These are phyloP conservation scores for Pseudogymnoascus sp. DNA, from an alignment of 2,329 filamentous ascomycete species.

Conservation along the genomic window DNA sequence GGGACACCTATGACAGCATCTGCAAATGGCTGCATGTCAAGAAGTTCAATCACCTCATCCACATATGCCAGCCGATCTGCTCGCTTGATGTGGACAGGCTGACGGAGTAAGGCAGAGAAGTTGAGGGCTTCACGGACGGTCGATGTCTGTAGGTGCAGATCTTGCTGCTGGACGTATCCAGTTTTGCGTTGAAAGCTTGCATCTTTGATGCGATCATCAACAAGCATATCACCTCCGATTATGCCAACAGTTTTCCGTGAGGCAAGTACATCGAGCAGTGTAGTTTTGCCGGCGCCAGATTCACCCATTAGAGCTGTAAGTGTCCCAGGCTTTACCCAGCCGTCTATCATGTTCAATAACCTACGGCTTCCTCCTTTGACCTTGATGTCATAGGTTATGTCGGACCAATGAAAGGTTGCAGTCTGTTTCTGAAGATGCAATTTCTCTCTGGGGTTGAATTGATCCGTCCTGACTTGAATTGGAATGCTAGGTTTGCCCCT, in stretches of 20 bases:
- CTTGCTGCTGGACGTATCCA: constrained; percentile 86
- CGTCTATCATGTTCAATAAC: constrained; percentile 71
- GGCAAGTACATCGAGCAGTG: not conserved
- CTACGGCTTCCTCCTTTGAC: constrained; percentile 52
- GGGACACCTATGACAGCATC: constrained; percentile 57
- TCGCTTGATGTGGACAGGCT: constrained; percentile 62
- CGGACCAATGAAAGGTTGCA: constrained; percentile 66
- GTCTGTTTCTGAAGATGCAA: constrained; percentile 66
- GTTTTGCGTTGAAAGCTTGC: constrained; percentile 66
- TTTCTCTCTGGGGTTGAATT: constrained; percentile 55
- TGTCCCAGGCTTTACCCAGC: constrained; percentile 61
- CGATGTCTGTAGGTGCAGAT: constrained; percentile 73
- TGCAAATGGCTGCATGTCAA: constrained; percentile 59
- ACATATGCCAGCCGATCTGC: constrained; percentile 78
- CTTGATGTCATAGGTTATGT: constrained; percentile 60
- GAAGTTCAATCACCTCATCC: constrained; percentile 61
- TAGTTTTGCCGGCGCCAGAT: too few relatives aligned
- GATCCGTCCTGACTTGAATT: constrained; percentile 19
- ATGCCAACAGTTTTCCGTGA: constrained; percentile 83
- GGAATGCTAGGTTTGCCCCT: constrained; percentile 16
- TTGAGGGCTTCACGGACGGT: constrained; percentile 83
- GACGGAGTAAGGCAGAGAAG: constrained; percentile 82
- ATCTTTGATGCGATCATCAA: constrained; percentile 59
- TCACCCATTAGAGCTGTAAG: too few relatives aligned
- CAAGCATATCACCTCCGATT: constrained; percentile 72